Evolutionary conservation across 1,284 basidiomycete genomes (phyloP).

Genomic region (Phlebopus sp.): DNA sequence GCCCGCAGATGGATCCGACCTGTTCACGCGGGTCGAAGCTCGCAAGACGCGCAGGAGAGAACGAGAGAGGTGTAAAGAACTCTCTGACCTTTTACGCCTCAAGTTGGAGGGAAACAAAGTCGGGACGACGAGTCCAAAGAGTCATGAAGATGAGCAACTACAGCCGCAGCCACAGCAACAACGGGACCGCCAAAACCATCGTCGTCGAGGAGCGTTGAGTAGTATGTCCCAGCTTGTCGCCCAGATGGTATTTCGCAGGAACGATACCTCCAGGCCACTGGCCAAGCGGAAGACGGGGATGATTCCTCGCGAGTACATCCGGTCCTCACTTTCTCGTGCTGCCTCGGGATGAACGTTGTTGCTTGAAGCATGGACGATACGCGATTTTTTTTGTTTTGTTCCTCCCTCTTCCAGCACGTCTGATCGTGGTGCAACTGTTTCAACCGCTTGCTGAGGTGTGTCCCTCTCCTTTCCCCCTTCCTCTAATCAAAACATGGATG

Average conservation of each 20-base stretch:
- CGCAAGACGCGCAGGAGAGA: constrained; percentile 44
- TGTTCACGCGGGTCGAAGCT: constrained; percentile 44
- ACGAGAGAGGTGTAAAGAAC: constrained; percentile 50
- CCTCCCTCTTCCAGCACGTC: constrained; percentile 3
- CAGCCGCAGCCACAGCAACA: constrained; percentile 9
- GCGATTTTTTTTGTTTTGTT: neutral
- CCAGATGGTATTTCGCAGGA: constrained; percentile 52
- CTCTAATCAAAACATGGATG: constrained; percentile 7
- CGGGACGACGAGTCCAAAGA: constrained; percentile 19
- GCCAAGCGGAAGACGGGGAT: constrained; percentile 31
- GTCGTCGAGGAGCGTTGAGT: constrained; percentile 28
- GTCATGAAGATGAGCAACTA: constrained; percentile 21
- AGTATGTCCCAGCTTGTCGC: constrained; percentile 52
- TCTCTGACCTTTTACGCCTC: constrained; percentile 47
- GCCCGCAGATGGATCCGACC: constrained; percentile 35
- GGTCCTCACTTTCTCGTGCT: constrained; percentile 27
- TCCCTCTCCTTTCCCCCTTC: constrained; percentile 9
- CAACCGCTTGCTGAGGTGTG: constrained; percentile 31
- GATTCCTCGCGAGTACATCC: constrained; percentile 17
- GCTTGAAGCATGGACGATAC: neutral
- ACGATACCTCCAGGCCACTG: constrained; percentile 38
- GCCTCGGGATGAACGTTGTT: constrained; percentile 1
- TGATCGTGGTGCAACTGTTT: constrained; percentile 9
- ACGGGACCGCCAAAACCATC: constrained; percentile 13
- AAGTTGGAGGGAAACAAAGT: constrained; percentile 39